These are phyloP conservation scores for Blastobotrys aristatus DNA, from an alignment of 1,139 yeast species.

Conservation along the genomic window DNA sequence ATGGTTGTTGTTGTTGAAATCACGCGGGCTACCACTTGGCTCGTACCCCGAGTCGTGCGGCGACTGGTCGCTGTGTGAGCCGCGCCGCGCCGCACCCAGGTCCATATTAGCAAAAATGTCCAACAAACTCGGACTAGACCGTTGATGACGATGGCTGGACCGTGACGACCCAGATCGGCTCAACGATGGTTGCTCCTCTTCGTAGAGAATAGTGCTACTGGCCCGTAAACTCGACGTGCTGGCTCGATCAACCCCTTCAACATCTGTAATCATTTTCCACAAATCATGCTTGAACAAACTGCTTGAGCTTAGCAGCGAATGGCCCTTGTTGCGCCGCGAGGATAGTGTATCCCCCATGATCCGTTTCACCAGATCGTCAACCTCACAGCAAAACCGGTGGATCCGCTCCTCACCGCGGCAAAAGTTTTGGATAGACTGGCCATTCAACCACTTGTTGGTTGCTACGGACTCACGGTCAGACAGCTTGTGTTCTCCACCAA, in stretches of 20 bases:
- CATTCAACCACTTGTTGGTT: conserved; percentile 32
- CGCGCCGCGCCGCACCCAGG: conserved; percentile 13
- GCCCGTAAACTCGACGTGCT: conserved; percentile 21
- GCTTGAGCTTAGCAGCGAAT: conserved; percentile 28
- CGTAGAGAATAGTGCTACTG: conserved; percentile 17
- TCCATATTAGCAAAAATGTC: conserved; percentile 27
- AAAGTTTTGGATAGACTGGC: conserved; percentile 34
- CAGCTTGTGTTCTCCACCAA: conserved; percentile 32
- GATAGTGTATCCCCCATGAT: conserved; percentile 32
- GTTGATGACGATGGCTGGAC: conserved; percentile 23
- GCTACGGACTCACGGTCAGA: conserved; percentile 36
- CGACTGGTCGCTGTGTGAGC: conserved; percentile 10
- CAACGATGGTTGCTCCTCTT: conserved; percentile 9
- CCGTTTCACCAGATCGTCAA: conserved; percentile 33
- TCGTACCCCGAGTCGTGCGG: conserved; percentile 19
- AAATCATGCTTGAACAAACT: conserved; percentile 26
- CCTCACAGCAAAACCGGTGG: conserved; percentile 36
- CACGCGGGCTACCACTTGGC: conserved; percentile 5
- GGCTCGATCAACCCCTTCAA: conserved; percentile 25
- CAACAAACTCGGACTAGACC: conserved; percentile 28
- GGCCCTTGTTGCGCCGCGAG: conserved; percentile 26
- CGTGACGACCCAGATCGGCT: conserved; percentile 20
- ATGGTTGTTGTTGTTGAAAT: conserved; percentile 5
- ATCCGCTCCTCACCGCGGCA: conserved; percentile 36
- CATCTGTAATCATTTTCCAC: conserved; percentile 28